Evolutionary conservation across 2,329 filamentous ascomycete genomes (phyloP), one percentile per base, ranked within the genome.

Genomic region (Paradendryphiella salina): DNA sequence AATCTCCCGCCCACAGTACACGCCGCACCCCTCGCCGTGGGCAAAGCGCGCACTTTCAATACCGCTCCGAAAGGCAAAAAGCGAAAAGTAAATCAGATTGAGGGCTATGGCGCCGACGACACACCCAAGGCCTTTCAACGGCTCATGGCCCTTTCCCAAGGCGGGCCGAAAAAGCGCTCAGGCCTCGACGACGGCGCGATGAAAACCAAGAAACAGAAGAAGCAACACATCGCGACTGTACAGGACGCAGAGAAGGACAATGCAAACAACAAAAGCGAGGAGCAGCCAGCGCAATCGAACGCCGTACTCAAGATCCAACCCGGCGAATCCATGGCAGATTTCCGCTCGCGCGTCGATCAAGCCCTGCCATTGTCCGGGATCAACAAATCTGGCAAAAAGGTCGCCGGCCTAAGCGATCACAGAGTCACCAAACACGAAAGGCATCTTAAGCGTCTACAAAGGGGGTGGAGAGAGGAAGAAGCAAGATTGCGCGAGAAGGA

Each of bases 91-190:
- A 34, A 71, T 59, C 65, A 83, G 76, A 44, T 69, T 32, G 64
- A 79, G 73, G 69, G 76, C 75, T 75, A 85, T 80, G 75, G 78
- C 29, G 73, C 82, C 32, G 86, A 96, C 70, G 94, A 97, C 75
- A 92, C 89, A 1, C 94, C 94, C 0, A 88, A 90, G 60, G 90
- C 88, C 1, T 99, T 99, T 73, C 84, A 84, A 55, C 85, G 91
- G 10, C 76, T 97, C 56, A 94, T 97, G 88, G 85, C 88, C 28
- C 83, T 85, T 59, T 82, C 86, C 33, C 74, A 78, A 13, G 80
- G 83, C n/a, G 76, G 75, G 17, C 33, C 26, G 3, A 85, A 84
- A 66, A 70, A 68, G 36, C 68, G 64, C 18, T 80, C 80, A 4
- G 85, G 87, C 5, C 77, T 95, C 7, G 87, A 96, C 67, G 83